Percentiles rank a stretch among this genome's conserved stretches.
Conservation (phyloP, 345 rosid genomes). For the Pugionium cornutum region DNA sequence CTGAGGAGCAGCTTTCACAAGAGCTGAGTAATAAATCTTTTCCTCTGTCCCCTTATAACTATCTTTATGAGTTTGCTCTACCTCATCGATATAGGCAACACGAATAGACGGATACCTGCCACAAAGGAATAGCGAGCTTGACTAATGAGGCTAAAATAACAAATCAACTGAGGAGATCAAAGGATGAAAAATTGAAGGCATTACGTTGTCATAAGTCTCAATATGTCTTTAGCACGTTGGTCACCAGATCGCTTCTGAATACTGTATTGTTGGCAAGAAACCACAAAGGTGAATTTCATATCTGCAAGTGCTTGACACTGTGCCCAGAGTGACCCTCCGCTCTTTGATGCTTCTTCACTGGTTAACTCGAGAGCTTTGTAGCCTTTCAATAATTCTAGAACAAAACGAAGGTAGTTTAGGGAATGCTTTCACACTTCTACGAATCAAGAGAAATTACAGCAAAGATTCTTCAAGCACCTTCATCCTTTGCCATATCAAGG, state of each 20-base stretch:
- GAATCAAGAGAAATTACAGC: constrained; percentile 1
- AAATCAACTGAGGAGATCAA: constrained; percentile 15
- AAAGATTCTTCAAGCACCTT: constrained; percentile 45
- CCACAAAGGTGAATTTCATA: constrained; percentile 82
- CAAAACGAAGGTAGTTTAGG: constrained; percentile 24
- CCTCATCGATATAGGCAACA: constrained; percentile 77
- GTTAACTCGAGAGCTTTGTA: constrained; percentile 67
- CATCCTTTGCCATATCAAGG: constrained; percentile 69
- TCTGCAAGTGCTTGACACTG: constrained; percentile 82
- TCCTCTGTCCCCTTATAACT: constrained; percentile 54
- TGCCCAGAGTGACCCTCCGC: constrained; percentile 59
- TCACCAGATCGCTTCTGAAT: constrained; percentile 68
- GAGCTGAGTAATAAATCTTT: constrained; percentile 69
- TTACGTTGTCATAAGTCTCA: constrained; percentile 76
- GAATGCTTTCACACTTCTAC: constrained; percentile 20
- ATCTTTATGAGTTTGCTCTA: constrained; percentile 64
- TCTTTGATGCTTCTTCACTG: constrained; percentile 57
- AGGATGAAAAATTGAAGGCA: constrained; percentile 25
- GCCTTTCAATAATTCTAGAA: constrained; percentile 60
- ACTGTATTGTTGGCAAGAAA: constrained; percentile 80
- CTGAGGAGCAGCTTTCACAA: constrained; percentile 66
- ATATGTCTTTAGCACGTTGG: constrained; percentile 68
- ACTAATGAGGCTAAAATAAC: constrained; percentile 18
- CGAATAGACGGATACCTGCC: constrained; percentile 70
- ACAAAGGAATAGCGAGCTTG: constrained; percentile 19